These are phyloP conservation scores for Trichoderma simmonsii DNA, from an alignment of 2,329 filamentous ascomycete species.

Conservation along the genomic window DNA sequence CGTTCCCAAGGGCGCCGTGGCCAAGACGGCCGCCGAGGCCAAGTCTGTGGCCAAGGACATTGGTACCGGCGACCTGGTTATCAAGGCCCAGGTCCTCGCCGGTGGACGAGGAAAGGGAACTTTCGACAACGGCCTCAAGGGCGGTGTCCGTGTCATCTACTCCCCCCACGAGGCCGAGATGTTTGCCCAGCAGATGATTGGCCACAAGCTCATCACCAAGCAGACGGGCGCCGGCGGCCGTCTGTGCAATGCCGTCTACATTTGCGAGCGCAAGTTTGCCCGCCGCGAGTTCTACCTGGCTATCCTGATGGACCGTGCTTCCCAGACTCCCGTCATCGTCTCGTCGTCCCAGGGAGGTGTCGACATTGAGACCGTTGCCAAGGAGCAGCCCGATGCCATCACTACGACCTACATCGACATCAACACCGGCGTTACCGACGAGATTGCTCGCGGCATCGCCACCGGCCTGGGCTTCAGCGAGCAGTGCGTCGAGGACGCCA, in stretches of 20 bases:
- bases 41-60: slow-evolving; percentile 89
- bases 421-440: slow-evolving; percentile 90
- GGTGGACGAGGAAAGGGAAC: slow-evolving; percentile 96
- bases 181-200: slow-evolving; percentile 99
- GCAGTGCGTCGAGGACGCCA: slow-evolving; percentile 94
- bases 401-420: slow-evolving; percentile 92
- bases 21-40: slow-evolving; percentile 78
- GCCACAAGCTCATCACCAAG: slow-evolving; percentile 99
- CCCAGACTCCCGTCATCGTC: slow-evolving; percentile 91
- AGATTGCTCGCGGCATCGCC: slow-evolving; percentile 86
- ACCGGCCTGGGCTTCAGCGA: slow-evolving; percentile 94
- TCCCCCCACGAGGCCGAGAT: slow-evolving; percentile 94
- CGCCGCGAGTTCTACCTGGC: slow-evolving; percentile 98
- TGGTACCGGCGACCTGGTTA: slow-evolving; percentile 94
- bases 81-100: slow-evolving; percentile 98
- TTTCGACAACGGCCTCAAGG: slow-evolving; percentile 98
- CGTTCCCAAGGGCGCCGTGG: slow-evolving; percentile 86
- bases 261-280: slow-evolving; percentile 99
- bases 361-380: slow-evolving; percentile 98
- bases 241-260: slow-evolving; percentile 96
- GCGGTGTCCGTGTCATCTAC: slow-evolving; percentile 97
- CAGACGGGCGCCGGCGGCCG: slow-evolving; percentile 93
- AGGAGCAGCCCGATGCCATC: slow-evolving; percentile 96
- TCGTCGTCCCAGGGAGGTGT: slow-evolving; percentile 98
- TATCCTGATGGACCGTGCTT: slow-evolving; percentile 93